Evolutionary conservation across 352 stramenopile genomes (phyloP).

Genomic region (Pythium biforme): DNA sequence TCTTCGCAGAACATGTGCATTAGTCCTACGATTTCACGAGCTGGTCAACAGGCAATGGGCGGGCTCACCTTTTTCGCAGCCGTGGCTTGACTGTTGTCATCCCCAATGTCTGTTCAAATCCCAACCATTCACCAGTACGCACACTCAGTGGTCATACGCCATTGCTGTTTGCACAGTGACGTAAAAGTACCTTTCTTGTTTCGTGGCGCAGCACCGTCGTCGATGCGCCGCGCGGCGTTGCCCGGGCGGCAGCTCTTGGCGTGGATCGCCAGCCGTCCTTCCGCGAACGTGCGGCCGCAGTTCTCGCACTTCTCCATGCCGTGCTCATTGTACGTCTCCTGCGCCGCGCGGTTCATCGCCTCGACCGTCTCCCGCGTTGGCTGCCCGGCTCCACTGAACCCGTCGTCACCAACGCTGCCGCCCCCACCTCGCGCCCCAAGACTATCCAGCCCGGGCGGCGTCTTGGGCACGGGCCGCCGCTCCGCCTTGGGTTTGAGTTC

Average conservation of each 20-base stretch:
- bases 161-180: not conserved
- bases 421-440: slow-evolving; percentile 3
- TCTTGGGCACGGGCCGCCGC: slow-evolving; percentile 62
- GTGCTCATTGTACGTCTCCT: slow-evolving; percentile 70
- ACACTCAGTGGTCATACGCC: too few relatives aligned
- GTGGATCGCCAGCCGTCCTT: slow-evolving; percentile 71
- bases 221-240: slow-evolving; percentile 42
- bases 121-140: not conserved
- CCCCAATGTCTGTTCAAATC: slow-evolving; percentile 10
- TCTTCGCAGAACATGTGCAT: not conserved
- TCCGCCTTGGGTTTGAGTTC: slow-evolving; percentile 66
- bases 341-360: slow-evolving; percentile 58
- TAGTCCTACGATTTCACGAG: not conserved
- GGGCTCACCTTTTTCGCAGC: slow-evolving; percentile 11
- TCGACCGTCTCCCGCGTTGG: slow-evolving; percentile 63
- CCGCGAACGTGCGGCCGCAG: slow-evolving; percentile 72
- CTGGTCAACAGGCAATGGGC: not conserved
- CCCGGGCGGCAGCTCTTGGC: slow-evolving; percentile 54
- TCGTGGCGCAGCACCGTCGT: slow-evolving; percentile 46
- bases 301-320: slow-evolving; percentile 80
- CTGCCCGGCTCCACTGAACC: slow-evolving; percentile 12
- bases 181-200: slow-evolving; percentile 52
- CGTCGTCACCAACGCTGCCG: not conserved
- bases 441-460: slow-evolving; percentile 45
- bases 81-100: not conserved